phyloP scores from a whole-genome alignment of 352 stramenopile genomes.

The Pythium aristosporum region DNA sequence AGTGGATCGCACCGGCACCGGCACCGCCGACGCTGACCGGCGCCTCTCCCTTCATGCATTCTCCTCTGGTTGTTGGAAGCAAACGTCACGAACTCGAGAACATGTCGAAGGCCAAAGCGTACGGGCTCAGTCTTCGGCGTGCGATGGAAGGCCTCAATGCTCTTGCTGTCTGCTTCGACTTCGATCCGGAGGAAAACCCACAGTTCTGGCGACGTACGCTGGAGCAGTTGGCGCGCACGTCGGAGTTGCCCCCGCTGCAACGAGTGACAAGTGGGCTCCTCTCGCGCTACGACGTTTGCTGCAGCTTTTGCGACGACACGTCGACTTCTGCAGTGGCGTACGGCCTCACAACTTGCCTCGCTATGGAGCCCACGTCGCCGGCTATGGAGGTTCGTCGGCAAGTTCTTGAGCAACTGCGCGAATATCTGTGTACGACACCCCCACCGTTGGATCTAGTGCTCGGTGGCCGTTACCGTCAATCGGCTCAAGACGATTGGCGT shows the following conservation, averaged over 20 bases:
- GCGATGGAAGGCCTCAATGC: slow-evolving; percentile 7
- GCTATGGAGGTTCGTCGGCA: background rate
- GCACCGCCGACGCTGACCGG: background rate
- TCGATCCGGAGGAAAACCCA: slow-evolving; percentile 8
- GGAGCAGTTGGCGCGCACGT: background rate
- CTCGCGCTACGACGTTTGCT: background rate
- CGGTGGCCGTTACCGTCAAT: too few species aligned
- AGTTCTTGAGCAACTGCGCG: background rate
- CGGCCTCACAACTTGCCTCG: background rate
- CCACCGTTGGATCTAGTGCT: too few species aligned
- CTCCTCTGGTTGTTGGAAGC: background rate
- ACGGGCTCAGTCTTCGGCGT: background rate
- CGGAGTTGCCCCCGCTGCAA: background rate
- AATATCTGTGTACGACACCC: background rate
- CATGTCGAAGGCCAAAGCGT: background rate
- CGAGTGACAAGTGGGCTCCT: background rate
- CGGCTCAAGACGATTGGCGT: too few species aligned
- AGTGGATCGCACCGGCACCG: background rate
- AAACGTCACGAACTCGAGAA: background rate
- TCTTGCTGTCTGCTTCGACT: background rate
- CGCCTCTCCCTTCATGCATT: background rate
- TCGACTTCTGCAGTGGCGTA: background rate
- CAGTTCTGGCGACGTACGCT: background rate
- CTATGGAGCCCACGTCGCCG: background rate
- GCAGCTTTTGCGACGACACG: background rate